Conservation (phyloP, 805 yeast genomes). For the Zygosaccharomyces bisporus region DNA sequence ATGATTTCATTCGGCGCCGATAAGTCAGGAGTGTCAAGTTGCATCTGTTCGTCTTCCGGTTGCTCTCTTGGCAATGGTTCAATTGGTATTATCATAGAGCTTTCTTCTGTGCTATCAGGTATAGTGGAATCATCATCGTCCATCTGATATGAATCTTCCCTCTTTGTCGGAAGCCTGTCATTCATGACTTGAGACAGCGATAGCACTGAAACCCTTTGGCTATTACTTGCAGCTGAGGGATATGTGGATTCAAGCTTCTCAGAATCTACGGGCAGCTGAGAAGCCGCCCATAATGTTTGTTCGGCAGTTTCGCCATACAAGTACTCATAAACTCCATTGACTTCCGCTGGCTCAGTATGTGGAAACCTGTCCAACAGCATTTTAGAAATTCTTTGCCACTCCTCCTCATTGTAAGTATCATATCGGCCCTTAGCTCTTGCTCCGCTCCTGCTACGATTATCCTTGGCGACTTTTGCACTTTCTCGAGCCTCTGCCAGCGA, state of each 20-base stretch:
- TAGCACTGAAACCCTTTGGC: constrained; percentile 16
- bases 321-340: constrained; percentile 23
- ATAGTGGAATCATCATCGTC: constrained; percentile 11
- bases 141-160: background rate
- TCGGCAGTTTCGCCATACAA: constrained; percentile 23
- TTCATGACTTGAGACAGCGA: constrained; percentile 32
- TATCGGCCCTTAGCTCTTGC: constrained; percentile 1
- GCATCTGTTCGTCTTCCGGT: background rate
- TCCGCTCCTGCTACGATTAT: background rate
- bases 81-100: constrained; percentile 13
- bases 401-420: constrained; percentile 31
- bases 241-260: background rate
- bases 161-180: constrained; percentile 11
- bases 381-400: constrained; percentile 27
- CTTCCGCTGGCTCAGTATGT: constrained; percentile 19
- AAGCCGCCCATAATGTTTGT: constrained; percentile 23
- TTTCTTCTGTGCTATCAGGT: constrained; percentile 18
- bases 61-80: background rate
- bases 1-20: constrained; percentile 16
- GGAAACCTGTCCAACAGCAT: constrained; percentile 25
- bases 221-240: constrained; percentile 4
- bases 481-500: constrained; percentile 1
- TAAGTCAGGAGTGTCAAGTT: background rate
- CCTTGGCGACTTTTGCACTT: background rate
- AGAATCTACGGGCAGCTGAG: constrained; percentile 20